Conservation (phyloP, 2,329 filamentous ascomycete species). For the Aspergillus awamori region DNA sequence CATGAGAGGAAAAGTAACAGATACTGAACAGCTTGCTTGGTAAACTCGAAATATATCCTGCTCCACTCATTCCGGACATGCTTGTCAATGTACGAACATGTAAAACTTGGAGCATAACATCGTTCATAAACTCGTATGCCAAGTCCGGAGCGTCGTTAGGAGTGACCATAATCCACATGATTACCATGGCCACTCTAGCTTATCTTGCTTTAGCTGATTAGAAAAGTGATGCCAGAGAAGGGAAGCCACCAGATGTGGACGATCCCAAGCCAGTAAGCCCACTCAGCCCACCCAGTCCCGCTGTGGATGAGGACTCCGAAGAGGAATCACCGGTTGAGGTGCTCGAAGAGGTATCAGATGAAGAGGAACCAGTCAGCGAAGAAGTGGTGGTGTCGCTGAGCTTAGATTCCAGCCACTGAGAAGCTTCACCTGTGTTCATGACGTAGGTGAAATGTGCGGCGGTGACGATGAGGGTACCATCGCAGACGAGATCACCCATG, state of each 20-base stretch:
- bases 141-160: too few relatives aligned
- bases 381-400: constrained; percentile 5
- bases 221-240: not conserved
- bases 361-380: not conserved
- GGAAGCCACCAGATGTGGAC: not conserved
- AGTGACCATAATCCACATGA: too few relatives aligned
- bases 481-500: constrained; percentile 53
- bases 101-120: too few relatives aligned
- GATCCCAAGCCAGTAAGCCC: not conserved
- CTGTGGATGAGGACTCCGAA: not conserved
- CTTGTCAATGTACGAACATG: too few relatives aligned
- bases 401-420: constrained; percentile 29
- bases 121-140: too few relatives aligned
- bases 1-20: too few relatives aligned
- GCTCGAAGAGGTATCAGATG: not conserved
- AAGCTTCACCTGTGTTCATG: constrained; percentile 34
- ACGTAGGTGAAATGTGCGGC: constrained; percentile 45
- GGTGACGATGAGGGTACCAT: constrained; percentile 47
- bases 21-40: too few relatives aligned
- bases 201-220: too few relatives aligned
- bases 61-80: too few relatives aligned
- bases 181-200: too few relatives aligned
- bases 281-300: not conserved
- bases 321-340: not conserved
- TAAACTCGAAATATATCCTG: too few relatives aligned